These are phyloP conservation scores for Mitragyna speciosa DNA, from an alignment of 257 asterid genomes.

Conservation along the genomic window DNA sequence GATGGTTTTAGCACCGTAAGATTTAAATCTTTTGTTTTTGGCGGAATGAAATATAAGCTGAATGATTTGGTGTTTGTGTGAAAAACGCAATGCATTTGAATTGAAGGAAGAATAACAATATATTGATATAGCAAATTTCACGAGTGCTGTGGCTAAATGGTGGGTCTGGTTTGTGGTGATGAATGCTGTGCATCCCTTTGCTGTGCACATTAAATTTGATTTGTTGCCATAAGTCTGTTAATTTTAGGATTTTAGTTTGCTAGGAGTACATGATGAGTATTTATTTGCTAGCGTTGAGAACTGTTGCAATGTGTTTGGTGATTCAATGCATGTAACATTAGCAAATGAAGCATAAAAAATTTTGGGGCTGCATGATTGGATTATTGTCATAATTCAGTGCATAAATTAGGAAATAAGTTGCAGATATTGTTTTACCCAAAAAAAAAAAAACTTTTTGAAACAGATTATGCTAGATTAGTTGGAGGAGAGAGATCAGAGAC, in stretches of 20 bases:
- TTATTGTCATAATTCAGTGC: not conserved
- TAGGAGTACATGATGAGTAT: not conserved
- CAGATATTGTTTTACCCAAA: not conserved
- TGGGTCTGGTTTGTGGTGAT: conserved; percentile 3
- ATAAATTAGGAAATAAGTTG: not conserved
- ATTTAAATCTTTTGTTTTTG: not conserved
- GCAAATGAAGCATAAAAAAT: not conserved
- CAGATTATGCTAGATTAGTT: not conserved
- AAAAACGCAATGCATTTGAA: not conserved
- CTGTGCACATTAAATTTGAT: not conserved
- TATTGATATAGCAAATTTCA: not conserved
- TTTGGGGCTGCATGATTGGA: not conserved
- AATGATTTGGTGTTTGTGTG: not conserved
- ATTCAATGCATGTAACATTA: not conserved
- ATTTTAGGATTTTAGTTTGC: not conserved
- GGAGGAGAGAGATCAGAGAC: not conserved
- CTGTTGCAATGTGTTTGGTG: not conserved
- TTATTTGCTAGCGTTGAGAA: not conserved
- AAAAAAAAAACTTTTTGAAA: too few species aligned
- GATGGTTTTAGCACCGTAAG: not conserved
- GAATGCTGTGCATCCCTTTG: not conserved
- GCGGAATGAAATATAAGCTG: too few species aligned
- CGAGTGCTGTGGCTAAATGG: not conserved
- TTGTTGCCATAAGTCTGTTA: not conserved
- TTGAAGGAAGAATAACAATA: not conserved